Conservation (phyloP, 1,284 basidiomycete genomes). For the Cutaneotrichosporon cyanovorans region DNA sequence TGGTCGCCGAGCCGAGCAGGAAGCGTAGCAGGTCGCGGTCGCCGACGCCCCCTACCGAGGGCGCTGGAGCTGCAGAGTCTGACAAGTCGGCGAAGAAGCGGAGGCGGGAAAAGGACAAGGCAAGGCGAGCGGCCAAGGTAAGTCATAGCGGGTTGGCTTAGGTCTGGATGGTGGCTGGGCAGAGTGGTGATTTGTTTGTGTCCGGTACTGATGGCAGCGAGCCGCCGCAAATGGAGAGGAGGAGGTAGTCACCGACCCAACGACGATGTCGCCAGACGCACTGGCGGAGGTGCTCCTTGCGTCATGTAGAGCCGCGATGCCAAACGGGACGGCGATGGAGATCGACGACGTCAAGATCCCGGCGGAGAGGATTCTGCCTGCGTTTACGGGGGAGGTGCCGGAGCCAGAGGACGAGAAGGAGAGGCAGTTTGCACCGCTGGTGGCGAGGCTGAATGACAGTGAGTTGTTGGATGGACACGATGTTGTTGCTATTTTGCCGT, state of each 20-base stretch:
- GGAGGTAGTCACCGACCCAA: conserved; percentile 13
- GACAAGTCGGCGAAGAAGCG: conserved; percentile 16
- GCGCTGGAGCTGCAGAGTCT: conserved; percentile 1
- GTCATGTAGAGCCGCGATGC: conserved; percentile 32
- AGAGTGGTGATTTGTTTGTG: too few species aligned
- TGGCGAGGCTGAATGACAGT: conserved; percentile 12
- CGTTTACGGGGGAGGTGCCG: too few species aligned
- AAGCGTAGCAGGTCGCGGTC: conserved; percentile 7
- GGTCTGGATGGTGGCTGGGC: too few species aligned
- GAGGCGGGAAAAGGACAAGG: conserved; percentile 23
- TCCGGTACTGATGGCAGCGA: neutral
- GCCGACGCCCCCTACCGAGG: neutral
- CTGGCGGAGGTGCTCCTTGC: conserved; percentile 26
- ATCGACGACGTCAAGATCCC: conserved; percentile 36
- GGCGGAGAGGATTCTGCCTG: neutral
- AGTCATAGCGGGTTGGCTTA: conserved; percentile 22
- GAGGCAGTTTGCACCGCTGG: conserved; percentile 7
- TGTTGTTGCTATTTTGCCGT: too few species aligned
- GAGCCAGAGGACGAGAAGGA: conserved; percentile 1
- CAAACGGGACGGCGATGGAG: conserved; percentile 38
- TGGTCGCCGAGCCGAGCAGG: neutral
- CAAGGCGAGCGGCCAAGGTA: conserved; percentile 19
- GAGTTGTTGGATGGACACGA: neutral
- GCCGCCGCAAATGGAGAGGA: conserved; percentile 1
- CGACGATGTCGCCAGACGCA: conserved; percentile 19